Evolutionary conservation across 164 flowering plant genomes (phyloP).

Genomic region (Magnolia changhungtana): DNA sequence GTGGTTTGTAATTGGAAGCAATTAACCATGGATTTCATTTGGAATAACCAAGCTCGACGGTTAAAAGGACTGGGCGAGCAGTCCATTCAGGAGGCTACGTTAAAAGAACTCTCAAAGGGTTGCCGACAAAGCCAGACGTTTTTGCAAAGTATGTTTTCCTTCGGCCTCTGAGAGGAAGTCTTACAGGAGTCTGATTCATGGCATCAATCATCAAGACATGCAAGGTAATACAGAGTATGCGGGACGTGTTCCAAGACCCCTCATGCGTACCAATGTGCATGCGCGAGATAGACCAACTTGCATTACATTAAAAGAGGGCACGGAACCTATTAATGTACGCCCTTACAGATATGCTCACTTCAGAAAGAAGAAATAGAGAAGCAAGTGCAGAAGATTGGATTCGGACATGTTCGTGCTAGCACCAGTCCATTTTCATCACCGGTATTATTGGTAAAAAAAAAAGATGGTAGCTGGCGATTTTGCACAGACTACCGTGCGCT

Average conservation of each 20-base stretch:
- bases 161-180: too few species aligned
- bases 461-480: neutral
- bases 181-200: too few species aligned
- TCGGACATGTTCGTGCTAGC: neutral
- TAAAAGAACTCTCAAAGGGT: too few species aligned
- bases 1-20: conserved; percentile 3
- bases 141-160: too few species aligned
- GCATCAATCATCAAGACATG: too few species aligned
- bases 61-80: neutral
- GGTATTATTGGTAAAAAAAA: neutral
- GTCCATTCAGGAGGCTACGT: too few species aligned
- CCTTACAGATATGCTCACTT: neutral
- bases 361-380: conserved; percentile 1
- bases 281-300: neutral
- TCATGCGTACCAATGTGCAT: neutral
- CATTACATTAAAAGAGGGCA: neutral
- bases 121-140: too few species aligned
- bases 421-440: conserved; percentile 2
- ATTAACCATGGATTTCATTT: neutral
- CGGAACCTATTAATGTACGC: neutral
- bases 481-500: neutral
- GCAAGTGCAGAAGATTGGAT: neutral
- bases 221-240: too few species aligned
- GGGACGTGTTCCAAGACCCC: neutral
- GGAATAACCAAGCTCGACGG: neutral